These are phyloP conservation scores for Thielaviopsis ethacetica DNA, from an alignment of 2,329 filamentous ascomycete genomes.

Conservation along the genomic window DNA sequence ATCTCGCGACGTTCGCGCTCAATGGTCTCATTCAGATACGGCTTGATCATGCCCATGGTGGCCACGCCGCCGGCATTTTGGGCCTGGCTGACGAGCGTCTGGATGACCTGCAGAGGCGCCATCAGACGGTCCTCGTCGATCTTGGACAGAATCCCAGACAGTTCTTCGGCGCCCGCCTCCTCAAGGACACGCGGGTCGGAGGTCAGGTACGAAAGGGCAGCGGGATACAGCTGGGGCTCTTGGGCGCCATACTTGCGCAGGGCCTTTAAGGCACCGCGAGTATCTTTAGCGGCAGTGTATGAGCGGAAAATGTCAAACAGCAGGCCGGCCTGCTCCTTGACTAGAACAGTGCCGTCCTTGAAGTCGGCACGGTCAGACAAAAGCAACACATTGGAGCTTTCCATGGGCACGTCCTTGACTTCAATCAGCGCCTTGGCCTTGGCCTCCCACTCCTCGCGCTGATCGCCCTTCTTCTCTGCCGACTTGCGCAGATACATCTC, in stretches of 20 bases:
- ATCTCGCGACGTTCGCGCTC: conserved; percentile 80
- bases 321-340: conserved; percentile 84
- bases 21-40: conserved; percentile 78
- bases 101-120: conserved; percentile 91
- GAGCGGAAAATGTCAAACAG: conserved; percentile 93
- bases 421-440: conserved; percentile 86
- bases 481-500: conserved; percentile 96
- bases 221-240: conserved; percentile 82
- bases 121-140: conserved; percentile 86
- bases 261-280: conserved; percentile 74
- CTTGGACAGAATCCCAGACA: conserved; percentile 62
- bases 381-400: conserved; percentile 84
- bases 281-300: conserved; percentile 85
- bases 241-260: conserved; percentile 80
- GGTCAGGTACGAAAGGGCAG: conserved; percentile 84
- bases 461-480: conserved; percentile 50
- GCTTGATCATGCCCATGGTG: conserved; percentile 94
- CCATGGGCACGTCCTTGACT: conserved; percentile 65
- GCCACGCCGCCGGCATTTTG: conserved; percentile 45
- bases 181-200: conserved; percentile 66
- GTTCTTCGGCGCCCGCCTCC: conserved; percentile 69
- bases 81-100: conserved; percentile 56
- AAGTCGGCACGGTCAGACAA: conserved; percentile 87
- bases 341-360: conserved; percentile 74
- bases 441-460: conserved; percentile 68